Conservation (phyloP, 106 monocot species). For the Iris macrosiphon region DNA sequence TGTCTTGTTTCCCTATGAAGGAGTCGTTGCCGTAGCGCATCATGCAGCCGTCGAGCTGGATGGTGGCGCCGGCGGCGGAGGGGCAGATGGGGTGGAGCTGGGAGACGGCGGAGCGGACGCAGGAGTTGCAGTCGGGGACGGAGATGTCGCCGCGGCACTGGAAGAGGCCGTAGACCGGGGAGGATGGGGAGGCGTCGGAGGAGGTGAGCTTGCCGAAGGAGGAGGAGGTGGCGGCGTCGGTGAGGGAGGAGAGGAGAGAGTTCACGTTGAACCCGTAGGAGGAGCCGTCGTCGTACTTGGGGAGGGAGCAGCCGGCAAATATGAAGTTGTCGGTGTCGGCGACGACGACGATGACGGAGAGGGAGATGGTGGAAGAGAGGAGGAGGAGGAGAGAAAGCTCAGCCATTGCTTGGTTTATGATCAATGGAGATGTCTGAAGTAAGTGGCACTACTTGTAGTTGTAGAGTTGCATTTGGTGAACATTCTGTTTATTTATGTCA, state of each 20-base stretch:
- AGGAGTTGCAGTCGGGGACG: slow-evolving; percentile 42
- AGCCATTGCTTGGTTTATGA: too few species aligned
- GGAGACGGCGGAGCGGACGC: slow-evolving; percentile 54
- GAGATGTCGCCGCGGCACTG: slow-evolving; percentile 91
- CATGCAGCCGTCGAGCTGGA: slow-evolving; percentile 81
- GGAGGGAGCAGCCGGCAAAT: slow-evolving; percentile 84
- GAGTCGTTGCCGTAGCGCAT: slow-evolving; percentile 71
- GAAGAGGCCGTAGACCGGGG: slow-evolving; percentile 50
- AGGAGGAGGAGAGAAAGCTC: too few species aligned
- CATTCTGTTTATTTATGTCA: too few species aligned
- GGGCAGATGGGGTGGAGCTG: slow-evolving; percentile 65
- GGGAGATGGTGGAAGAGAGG: neutral
- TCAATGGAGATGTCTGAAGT: too few species aligned
- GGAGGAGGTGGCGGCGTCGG: slow-evolving; percentile 48
- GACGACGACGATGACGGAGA: slow-evolving; percentile 1
- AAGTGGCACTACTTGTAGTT: too few species aligned
- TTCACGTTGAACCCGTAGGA: slow-evolving; percentile 67
- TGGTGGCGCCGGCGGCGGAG: slow-evolving; percentile 41
- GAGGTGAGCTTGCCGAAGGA: slow-evolving; percentile 81
- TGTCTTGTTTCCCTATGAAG: slow-evolving; percentile 70
- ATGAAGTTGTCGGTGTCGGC: slow-evolving; percentile 50
- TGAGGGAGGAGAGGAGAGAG: slow-evolving; percentile 69
- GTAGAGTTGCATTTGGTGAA: too few species aligned
- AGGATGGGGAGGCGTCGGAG: slow-evolving; percentile 23
- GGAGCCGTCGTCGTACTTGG: slow-evolving; percentile 44